A percentile compares a stretch with the other conserved stretches of the same genome.
These are phyloP conservation scores for Zoysia japonica DNA, from an alignment of 176 grass and related monocot species.

Conservation along the genomic window DNA sequence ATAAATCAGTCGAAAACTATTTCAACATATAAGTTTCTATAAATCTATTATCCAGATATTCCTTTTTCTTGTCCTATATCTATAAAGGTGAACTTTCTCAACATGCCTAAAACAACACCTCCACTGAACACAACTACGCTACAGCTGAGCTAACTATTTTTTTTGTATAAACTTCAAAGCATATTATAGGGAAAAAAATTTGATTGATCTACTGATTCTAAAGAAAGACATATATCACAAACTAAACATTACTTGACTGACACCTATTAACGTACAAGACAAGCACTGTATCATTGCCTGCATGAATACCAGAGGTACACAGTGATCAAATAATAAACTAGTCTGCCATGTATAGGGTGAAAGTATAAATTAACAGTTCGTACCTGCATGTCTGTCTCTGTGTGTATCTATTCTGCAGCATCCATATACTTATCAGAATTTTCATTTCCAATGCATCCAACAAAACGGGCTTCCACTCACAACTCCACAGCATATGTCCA, in stretches of 20 bases:
- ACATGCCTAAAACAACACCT: background rate
- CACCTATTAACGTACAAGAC: background rate
- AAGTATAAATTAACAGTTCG: background rate
- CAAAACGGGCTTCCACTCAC: background rate
- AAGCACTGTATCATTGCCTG: background rate
- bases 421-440: conserved; percentile 20
- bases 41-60: background rate
- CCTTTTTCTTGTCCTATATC: background rate
- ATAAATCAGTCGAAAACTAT: conserved; percentile 4
- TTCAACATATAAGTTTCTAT: background rate
- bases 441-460: conserved; percentile 11
- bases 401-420: background rate
- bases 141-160: conserved; percentile 12
- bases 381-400: conserved; percentile 31
- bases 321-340: background rate
- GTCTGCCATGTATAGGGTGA: background rate
- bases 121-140: background rate
- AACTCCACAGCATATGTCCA: conserved; percentile 21
- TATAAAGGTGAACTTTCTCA: background rate
- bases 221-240: background rate
- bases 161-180: background rate
- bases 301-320: conserved; percentile 16
- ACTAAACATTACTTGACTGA: conserved; percentile 8
- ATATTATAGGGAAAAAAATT: background rate
- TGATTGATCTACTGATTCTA: background rate